Percentiles rank a stretch among this genome's conserved stretches.
phyloP scores from a whole-genome alignment of 768 basidiomycete species.

The Auricularia heimuer region DNA sequence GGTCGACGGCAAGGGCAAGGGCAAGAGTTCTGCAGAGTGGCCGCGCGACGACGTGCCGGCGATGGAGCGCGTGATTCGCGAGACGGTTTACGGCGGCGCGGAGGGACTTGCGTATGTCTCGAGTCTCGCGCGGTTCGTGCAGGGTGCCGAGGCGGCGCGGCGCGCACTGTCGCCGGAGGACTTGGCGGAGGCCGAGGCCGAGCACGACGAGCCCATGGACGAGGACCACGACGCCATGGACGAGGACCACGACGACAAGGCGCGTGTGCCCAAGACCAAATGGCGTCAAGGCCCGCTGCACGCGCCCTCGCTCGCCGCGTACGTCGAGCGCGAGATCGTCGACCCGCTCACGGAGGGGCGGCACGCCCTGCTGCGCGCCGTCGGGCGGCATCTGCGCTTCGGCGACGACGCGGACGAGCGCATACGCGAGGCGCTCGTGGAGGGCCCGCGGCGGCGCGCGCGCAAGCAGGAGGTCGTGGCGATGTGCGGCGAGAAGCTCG shows the following conservation, averaged over 20 bases:
- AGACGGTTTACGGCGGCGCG: slow-evolving; percentile 71
- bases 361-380: slow-evolving; percentile 27
- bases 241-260: slow-evolving; percentile 1
- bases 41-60: background rate
- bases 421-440: background rate
- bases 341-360: slow-evolving; percentile 32
- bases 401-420: background rate
- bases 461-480: background rate
- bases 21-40: background rate
- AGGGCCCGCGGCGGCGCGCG: background rate
- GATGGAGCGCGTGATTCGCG: slow-evolving; percentile 52
- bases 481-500: slow-evolving; percentile 20
- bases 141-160: background rate
- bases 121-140: slow-evolving; percentile 66
- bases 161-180: background rate
- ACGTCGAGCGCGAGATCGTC: slow-evolving; percentile 31
- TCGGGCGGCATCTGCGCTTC: slow-evolving; percentile 5
- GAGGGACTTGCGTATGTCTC: slow-evolving; percentile 69
- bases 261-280: background rate
- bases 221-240: background rate
- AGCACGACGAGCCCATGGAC: too few species aligned
- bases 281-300: background rate
- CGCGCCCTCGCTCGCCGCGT: slow-evolving; percentile 24
- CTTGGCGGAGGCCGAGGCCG: background rate
- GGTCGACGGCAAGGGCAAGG: background rate